Conservation (phyloP, 1,139 yeast species). For the Blastobotrys capitulatus region DNA sequence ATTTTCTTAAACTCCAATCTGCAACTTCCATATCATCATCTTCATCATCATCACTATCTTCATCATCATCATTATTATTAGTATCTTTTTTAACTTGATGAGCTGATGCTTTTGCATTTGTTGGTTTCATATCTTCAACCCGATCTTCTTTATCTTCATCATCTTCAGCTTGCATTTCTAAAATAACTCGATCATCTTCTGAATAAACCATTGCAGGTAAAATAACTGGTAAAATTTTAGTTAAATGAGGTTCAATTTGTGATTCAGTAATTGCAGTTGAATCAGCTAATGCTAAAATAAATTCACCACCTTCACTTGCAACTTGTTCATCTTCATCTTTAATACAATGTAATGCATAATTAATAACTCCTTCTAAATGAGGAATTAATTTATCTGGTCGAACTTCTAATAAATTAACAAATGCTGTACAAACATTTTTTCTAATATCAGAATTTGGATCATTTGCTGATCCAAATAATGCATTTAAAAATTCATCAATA, state of each 20-base stretch:
- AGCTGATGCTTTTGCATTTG: constrained; percentile 63
- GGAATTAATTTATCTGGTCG: constrained; percentile 78
- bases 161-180: constrained; percentile 56
- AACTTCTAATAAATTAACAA: constrained; percentile 65
- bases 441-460: constrained; percentile 59
- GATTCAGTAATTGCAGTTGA: constrained; percentile 39
- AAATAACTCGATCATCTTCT: constrained; percentile 67
- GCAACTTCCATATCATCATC: constrained; percentile 58
- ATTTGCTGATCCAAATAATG: constrained; percentile 54
- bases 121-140: constrained; percentile 83
- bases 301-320: constrained; percentile 90
- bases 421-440: constrained; percentile 72
- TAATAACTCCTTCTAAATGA: constrained; percentile 78
- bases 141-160: constrained; percentile 75
- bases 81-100: constrained; percentile 38
- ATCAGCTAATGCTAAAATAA: constrained; percentile 71
- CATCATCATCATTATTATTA: constrained; percentile 37
- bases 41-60: constrained; percentile 56
- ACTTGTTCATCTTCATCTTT: constrained; percentile 64
- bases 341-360: constrained; percentile 78
- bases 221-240: constrained; percentile 64
- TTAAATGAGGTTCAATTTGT: constrained; percentile 45
- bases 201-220: constrained; percentile 83
- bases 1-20: constrained; percentile 89
- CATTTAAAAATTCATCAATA: constrained; percentile 59